Evolutionary conservation across 345 rosid genomes (phyloP), one percentile per base, ranked within the genome.

Genomic region (Aurinia saxatilis): DNA sequence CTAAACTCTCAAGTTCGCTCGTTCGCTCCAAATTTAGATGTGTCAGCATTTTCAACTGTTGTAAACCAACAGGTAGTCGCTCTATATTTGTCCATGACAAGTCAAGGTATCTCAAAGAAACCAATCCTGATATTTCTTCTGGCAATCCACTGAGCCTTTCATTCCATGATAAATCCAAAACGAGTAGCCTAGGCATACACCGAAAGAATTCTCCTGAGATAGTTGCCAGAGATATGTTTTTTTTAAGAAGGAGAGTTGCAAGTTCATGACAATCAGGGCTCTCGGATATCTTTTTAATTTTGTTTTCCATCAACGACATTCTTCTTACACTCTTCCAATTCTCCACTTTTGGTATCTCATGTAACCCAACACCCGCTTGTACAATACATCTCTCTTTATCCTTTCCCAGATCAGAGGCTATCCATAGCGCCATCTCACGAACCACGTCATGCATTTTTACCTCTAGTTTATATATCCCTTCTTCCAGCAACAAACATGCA

Each of bases 81-180:
- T 10, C 6, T 7, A 58, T 57, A 4, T 0, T 1, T 2, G 44
- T 49, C 12, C 5, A 0, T 27, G 71, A 66, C 45, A 66, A 47
- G 17, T 56, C 35, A 2, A 66, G 41, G 57, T 46, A 66, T 5
- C 10, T 5, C 39, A 66, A 30, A 1, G 57, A 66, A 0, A 3
- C 30, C 21, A 67, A 38, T 53, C 17, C 23, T 29, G 65, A 57
- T 37, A 57, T 54, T 16, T 57, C 74, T 14, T 38, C 57, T 0
- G 79, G 78, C 11, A 80, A 29, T 45, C 57, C 52, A 1, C 2
- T 16, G 7, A 75, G 16, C 0, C 11, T 7, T 12, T 7, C 0
- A 36, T 75, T 75, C 0, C 7, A 1, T 3, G 73, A 73, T 55
- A 82, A 44, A 49, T 71, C 75, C 14, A 79, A 17, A 37, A 78